Conservation (phyloP, 2,329 filamentous ascomycete genomes). For the Microdochium trichocladiopsis region DNA sequence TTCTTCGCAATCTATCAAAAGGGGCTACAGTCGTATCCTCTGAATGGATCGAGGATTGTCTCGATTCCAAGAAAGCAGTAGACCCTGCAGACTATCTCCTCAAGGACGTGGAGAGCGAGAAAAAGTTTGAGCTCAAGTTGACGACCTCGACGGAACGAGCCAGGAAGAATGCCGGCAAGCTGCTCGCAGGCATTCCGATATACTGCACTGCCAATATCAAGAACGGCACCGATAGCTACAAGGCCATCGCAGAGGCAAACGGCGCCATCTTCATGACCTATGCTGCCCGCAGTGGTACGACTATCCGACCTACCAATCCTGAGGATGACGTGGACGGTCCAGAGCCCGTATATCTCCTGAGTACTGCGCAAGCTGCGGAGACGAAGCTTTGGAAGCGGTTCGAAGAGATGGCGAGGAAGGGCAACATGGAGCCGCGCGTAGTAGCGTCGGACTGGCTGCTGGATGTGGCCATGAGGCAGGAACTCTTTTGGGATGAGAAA, state of each 20-base stretch:
- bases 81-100: constrained; percentile 60
- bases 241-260: constrained; percentile 80
- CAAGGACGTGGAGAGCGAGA: constrained; percentile 66
- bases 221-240: constrained; percentile 79
- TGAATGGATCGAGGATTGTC: constrained; percentile 69
- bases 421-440: constrained; percentile 73
- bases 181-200: constrained; percentile 69
- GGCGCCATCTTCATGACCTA: constrained; percentile 78
- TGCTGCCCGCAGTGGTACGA: constrained; percentile 62
- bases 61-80: constrained; percentile 61
- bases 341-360: constrained; percentile 79
- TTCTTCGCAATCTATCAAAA: constrained; percentile 77
- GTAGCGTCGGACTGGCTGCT: constrained; percentile 86
- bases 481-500: constrained; percentile 59
- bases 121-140: constrained; percentile 62
- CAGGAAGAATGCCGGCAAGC: constrained; percentile 65
- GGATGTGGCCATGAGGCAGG: constrained; percentile 82
- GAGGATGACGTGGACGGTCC: constrained; percentile 55
- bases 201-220: constrained; percentile 78
- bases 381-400: constrained; percentile 74
- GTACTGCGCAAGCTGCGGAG: constrained; percentile 59
- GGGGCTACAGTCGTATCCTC: constrained; percentile 73
- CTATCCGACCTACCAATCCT: constrained; percentile 54
- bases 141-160: constrained; percentile 63
- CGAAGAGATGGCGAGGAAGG: constrained; percentile 66